These are phyloP conservation scores for Solanum chacoense DNA, from an alignment of 305 asterid genomes.

Conservation along the genomic window DNA sequence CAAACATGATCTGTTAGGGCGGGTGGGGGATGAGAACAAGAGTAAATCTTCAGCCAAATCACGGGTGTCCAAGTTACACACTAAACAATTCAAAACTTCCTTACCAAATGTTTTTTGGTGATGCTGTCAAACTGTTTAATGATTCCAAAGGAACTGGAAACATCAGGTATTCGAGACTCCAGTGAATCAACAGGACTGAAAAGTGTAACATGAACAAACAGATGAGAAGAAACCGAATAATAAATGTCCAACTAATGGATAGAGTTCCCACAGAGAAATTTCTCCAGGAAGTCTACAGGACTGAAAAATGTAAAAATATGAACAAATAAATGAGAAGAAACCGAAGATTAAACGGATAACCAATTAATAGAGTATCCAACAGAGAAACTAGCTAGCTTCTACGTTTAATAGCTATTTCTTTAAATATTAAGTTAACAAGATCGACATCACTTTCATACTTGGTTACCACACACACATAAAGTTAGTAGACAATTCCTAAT, in stretches of 20 bases:
- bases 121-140: constrained; percentile 48
- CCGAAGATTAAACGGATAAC: background rate
- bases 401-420: background rate
- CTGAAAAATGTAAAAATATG: background rate
- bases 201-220: background rate
- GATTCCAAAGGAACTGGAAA: constrained; percentile 66
- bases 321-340: background rate
- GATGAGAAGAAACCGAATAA: background rate
- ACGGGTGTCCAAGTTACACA: background rate
- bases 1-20: constrained; percentile 69
- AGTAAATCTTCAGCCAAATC: background rate
- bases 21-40: background rate
- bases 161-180: background rate
- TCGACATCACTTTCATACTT: background rate
- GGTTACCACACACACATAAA: background rate
- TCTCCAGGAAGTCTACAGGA: background rate
- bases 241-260: background rate
- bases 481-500: background rate
- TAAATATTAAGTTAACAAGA: background rate
- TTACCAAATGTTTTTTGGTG: constrained; percentile 79
- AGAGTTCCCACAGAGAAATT: background rate
- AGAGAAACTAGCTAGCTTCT: background rate
- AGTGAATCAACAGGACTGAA: background rate
- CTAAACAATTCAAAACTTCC: constrained; percentile 11
- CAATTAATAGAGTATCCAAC: background rate